Evolutionary conservation across 78 protist genomes (phyloP).

Genomic region (Chrysochromulina parva): DNA sequence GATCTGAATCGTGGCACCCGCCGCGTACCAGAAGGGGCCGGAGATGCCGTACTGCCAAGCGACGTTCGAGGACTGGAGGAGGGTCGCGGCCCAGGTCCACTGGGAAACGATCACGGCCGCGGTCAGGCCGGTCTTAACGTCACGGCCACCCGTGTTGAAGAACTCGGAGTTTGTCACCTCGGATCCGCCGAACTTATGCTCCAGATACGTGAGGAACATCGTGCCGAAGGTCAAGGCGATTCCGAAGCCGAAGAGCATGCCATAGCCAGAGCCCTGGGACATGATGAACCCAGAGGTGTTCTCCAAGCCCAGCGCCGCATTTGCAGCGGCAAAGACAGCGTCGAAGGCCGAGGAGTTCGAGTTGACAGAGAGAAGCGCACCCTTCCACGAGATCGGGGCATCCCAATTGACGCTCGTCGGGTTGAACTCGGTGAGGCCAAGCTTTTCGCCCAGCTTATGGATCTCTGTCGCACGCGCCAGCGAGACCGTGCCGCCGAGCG

Average conservation of each 20-base stretch:
- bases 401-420: too few species aligned
- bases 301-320: too few species aligned
- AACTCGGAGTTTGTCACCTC: background rate
- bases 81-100: constrained; percentile 60
- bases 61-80: constrained; percentile 45
- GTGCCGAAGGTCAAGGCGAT: background rate
- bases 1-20: constrained; percentile 47
- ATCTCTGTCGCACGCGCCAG: too few species aligned
- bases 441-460: too few species aligned
- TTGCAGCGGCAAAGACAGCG: too few species aligned
- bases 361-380: too few species aligned
- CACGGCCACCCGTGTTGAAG: constrained; percentile 37
- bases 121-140: constrained; percentile 18
- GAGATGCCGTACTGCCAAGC: constrained; percentile 44
- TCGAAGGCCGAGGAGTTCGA: too few species aligned
- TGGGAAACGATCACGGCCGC: constrained; percentile 42
- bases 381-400: too few species aligned
- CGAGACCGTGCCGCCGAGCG: too few species aligned
- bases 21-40: constrained; percentile 59
- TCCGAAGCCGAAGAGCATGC: background rate
- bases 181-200: background rate
- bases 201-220: background rate
- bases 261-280: background rate
- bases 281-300: too few species aligned
- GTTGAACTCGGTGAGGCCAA: too few species aligned